These are phyloP conservation scores for Hypoxylon sp. DNA, from an alignment of 2,329 filamentous ascomycete species.

Conservation along the genomic window DNA sequence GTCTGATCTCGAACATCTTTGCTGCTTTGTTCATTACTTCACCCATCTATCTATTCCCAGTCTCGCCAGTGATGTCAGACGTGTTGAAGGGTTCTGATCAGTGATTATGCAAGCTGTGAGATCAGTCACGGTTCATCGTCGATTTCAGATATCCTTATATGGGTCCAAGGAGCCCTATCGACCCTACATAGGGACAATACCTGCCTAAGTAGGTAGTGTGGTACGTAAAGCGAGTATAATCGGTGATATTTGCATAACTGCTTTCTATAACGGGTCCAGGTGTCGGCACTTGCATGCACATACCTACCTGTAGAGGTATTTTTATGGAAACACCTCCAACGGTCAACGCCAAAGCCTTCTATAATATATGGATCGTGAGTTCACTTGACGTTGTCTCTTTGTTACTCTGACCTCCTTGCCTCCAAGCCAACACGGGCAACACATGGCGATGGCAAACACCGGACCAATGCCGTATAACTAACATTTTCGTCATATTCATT, in stretches of 20 bases:
- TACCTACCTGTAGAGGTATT: too few species aligned
- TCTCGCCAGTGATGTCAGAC: constrained; percentile 29
- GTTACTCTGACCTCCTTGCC: background rate
- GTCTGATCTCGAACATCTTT: too few species aligned
- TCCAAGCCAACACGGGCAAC: background rate
- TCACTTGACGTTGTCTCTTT: background rate
- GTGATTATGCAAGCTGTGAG: too few species aligned
- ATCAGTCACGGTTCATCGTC: too few species aligned
- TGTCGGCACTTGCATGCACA: constrained; percentile 22
- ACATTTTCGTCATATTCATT: constrained; percentile 24
- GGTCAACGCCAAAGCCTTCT: background rate
- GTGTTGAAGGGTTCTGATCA: too few species aligned
- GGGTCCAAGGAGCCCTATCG: too few species aligned
- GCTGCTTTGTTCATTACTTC: too few species aligned
- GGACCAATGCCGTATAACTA: background rate
- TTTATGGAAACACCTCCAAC: constrained; percentile 12
- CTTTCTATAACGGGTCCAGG: background rate
- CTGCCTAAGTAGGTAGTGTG: too few species aligned
- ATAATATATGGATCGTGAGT: background rate
- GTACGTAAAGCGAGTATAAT: background rate
- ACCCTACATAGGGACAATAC: too few species aligned
- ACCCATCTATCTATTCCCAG: too few species aligned
- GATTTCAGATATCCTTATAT: background rate
- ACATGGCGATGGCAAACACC: background rate
- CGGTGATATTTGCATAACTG: background rate